Evolutionary conservation across 192 early-diverging fungal genomes (phyloP), one percentile per base, ranked within the genome.

Genomic region (Cladochytrium replicatum): DNA sequence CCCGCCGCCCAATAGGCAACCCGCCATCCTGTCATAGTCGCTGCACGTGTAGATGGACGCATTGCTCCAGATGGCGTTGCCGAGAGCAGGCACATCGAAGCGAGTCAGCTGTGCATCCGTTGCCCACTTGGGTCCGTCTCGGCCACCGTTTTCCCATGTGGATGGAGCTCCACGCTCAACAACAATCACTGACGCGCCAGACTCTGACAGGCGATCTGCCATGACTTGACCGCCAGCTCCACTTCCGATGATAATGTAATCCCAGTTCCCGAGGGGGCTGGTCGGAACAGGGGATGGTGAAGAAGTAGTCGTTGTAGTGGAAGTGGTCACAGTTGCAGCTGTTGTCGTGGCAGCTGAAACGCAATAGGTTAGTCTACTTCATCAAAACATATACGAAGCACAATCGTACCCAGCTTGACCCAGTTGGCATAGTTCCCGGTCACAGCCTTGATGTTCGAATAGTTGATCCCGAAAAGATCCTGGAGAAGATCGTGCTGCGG

Each of bases 51-150:
- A 37, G 13, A 17, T 37, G 13, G 34, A 37, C 17, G 34, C 34
- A 17, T 37, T 37, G 34, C 17, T 37, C 34, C 34, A 37, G 17
- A 37, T 37, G 13, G 13, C 34, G 34, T 37, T 37, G 34, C 17
- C 17, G 13, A 37, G 17, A 13, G 13, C 34, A 17, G 34, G 13
- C 13, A 37, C 34, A 37, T 37, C 34, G 17, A 37, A 37, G 13
- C 34, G 34, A 37, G 34, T 37, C 34, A 37, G 17, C 34, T 37
- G 34, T 13, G 13, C 17, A 17, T 37, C 34, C 13, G 34, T 37
- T 37, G 34, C 34, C 34, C 34, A 37, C 17, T 37, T 37, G 34
- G 34, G 34, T 37, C 34, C 34, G 34, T 37, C 34, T 37, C 34
- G 34, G 17, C 34, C 34, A 13, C 34, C 34, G 34, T 37, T 13